These are phyloP conservation scores for Leucosporidium creatinivorum DNA, from an alignment of 768 basidiomycete genomes.

Conservation along the genomic window DNA sequence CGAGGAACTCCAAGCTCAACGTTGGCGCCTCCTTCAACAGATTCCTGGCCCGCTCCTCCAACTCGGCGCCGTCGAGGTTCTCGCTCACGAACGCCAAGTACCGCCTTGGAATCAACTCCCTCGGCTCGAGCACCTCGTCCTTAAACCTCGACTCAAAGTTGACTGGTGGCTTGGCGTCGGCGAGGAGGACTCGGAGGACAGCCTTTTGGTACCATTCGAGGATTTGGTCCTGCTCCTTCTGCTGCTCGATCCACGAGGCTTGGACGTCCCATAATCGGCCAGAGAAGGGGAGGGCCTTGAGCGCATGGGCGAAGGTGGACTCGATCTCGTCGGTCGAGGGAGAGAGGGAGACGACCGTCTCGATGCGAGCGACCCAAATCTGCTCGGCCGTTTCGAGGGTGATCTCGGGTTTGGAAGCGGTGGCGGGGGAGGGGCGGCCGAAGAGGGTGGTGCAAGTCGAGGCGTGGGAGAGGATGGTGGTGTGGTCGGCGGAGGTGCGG, in stretches of 20 bases:
- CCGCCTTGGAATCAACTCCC: constrained; percentile 23
- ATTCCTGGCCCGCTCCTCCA: background rate
- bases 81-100: constrained; percentile 20
- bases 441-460: constrained; percentile 8
- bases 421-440: background rate
- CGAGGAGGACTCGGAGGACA: constrained; percentile 16
- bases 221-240: background rate
- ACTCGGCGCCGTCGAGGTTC: background rate
- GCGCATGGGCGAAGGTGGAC: background rate
- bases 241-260: constrained; percentile 17
- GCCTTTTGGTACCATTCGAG: constrained; percentile 17
- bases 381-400: constrained; percentile 10
- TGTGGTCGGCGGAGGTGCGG: background rate
- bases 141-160: constrained; percentile 8
- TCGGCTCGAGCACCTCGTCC: constrained; percentile 5
- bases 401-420: background rate
- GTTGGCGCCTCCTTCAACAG: constrained; percentile 15
- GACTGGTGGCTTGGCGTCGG: constrained; percentile 23
- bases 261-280: constrained; percentile 26
- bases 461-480: constrained; percentile 3
- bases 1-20: constrained; percentile 18
- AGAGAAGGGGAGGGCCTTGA: constrained; percentile 14
- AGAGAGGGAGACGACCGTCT: constrained; percentile 10
- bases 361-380: constrained; percentile 29
- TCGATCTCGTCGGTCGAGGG: background rate